Base-by-base conservation (phyloP, 148 eudicot genomes). In the Rheum nobile region DNA sequence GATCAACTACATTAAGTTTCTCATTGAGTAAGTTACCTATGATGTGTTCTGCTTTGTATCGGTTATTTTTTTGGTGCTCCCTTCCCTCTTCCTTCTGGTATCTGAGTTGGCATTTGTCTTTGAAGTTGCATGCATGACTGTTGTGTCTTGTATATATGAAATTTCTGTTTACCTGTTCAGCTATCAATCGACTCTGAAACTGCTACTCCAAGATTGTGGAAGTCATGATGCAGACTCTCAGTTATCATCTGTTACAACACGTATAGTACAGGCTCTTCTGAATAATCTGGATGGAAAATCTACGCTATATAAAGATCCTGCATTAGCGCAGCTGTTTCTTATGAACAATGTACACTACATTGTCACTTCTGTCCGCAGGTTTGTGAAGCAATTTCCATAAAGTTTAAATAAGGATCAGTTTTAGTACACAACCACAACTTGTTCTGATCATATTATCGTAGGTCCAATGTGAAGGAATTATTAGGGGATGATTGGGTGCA, bases 401-500 rank as follows among this genome's bases (percentile, higher is more conserved):
- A 34, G 12, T 38, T 17, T 32, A 8, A 14, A 5, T 21, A 9
- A 10, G 4, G 19, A 42, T 16, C 34, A 26, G 2, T 14, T 26
- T 43, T 42, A 1, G 31, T 38, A 4, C 39, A 16, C 28, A 22
- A 46, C 21, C 74, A 32, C 10, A 16, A 42, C 0, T 17, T 67
- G 21, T 32, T 21, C 43, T 17, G 71, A 38, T 34, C 21, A 13
- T 6, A 19, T 12, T 59, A 21, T 69, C 59, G 48, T 74, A 94
- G 98, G 89, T 91, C 98, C 12, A 97, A 94, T 76, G 98, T 96
- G 75, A 91, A 94, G 80, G 97, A 94, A 70, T 63, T 91, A 75
- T 76, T 94, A 67, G 98, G 98, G 29, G 93, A 94, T 84, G 98
- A 94, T 80, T 94, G 98, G 98, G 98, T 94, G 50, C 98, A 94